These are phyloP conservation scores for Clonostachys byssicola DNA, from an alignment of 2,329 filamentous ascomycete species.

Conservation along the genomic window DNA sequence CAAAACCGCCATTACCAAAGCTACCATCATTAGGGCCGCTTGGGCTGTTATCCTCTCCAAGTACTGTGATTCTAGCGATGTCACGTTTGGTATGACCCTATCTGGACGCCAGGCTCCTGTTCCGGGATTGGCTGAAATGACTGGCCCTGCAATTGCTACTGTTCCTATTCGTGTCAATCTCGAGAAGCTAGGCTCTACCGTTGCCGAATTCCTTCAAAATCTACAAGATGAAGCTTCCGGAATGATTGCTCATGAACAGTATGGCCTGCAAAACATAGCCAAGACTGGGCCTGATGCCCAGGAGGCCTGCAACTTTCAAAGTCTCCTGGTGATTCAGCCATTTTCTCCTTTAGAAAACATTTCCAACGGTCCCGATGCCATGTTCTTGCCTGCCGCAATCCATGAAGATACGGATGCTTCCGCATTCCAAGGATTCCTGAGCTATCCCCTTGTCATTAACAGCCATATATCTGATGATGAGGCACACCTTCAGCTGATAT, in stretches of 20 bases:
- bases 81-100: constrained; percentile 11
- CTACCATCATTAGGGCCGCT: constrained; percentile 7
- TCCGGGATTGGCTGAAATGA: constrained; percentile 8
- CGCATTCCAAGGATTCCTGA: neutral
- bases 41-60: constrained; percentile 2
- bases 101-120: constrained; percentile 12
- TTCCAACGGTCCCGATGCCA: neutral
- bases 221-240: constrained; percentile 4
- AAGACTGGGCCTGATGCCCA: constrained; percentile 3
- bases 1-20: constrained; percentile 7
- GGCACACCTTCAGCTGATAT: neutral
- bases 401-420: neutral
- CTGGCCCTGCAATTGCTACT: constrained; percentile 11
- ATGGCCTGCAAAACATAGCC: constrained; percentile 11
- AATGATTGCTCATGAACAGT: constrained; percentile 9
- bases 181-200: neutral
- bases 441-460: neutral
- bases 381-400: too few species aligned
- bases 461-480: neutral
- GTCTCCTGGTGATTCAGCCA: constrained; percentile 8
- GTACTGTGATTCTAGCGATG: constrained; percentile 8
- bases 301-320: constrained; percentile 9
- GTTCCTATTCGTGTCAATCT: constrained; percentile 4
- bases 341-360: neutral
- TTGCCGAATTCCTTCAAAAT: constrained; percentile 1